phyloP scores from a whole-genome alignment of 2,329 filamentous ascomycete genomes.

The Aspergillus neotritici region DNA sequence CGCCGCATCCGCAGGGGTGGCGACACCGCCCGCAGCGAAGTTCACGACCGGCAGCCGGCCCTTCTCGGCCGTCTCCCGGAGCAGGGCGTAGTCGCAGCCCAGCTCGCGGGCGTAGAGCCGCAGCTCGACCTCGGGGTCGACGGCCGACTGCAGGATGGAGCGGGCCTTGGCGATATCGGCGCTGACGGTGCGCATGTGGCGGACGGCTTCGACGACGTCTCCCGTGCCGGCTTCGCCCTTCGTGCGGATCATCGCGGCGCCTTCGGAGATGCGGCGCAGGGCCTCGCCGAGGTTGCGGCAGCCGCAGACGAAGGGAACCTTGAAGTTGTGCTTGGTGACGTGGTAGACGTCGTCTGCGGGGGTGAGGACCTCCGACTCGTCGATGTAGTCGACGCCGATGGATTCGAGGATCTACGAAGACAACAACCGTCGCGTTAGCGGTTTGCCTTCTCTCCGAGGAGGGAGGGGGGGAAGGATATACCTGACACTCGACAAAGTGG shows the following conservation, averaged over 20 bases:
- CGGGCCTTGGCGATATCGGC: conserved; percentile 70
- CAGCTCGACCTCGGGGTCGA: conserved; percentile 61
- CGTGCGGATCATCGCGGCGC: conserved; percentile 97
- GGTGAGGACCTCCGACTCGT: conserved; percentile 96
- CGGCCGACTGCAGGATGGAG: conserved; percentile 42
- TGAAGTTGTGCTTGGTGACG: conserved; percentile 80
- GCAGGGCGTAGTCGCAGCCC: conserved; percentile 68
- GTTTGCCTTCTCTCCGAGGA: neutral
- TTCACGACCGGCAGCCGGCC: conserved; percentile 92
- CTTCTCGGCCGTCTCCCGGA: conserved; percentile 80
- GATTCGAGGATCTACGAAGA: conserved; percentile 93
- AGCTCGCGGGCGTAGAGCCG: conserved; percentile 76
- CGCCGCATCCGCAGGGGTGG: conserved; percentile 94
- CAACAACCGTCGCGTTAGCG: neutral
- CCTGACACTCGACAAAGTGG: conserved; percentile 94
- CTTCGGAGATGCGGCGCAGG: conserved; percentile 81
- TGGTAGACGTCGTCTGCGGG: conserved; percentile 87
- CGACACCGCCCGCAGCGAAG: conserved; percentile 97
- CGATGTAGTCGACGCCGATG: conserved; percentile 93
- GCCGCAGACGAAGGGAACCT: conserved; percentile 89
- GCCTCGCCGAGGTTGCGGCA: conserved; percentile 94
- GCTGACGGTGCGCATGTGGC: conserved; percentile 90
- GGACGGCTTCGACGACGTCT: conserved; percentile 92
- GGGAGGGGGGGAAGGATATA: conserved; percentile 27
- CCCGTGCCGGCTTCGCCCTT: conserved; percentile 98